Base-by-base conservation (phyloP, 2,329 filamentous ascomycete genomes). In the Calonectria montana region DNA sequence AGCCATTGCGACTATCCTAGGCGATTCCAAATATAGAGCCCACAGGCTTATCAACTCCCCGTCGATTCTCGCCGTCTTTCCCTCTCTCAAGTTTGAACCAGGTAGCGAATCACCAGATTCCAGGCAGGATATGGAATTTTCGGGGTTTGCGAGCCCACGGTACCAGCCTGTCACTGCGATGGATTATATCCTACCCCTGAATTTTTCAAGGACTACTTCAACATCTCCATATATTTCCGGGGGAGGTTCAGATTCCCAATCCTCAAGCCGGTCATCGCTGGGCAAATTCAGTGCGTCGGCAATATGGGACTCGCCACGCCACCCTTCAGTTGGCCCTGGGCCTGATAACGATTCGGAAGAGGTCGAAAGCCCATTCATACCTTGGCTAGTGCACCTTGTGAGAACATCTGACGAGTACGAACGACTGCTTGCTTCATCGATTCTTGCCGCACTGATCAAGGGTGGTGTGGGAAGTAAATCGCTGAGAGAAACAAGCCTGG, bases 21-120 rank as follows among this genome's bases (percentile, higher is more conserved):
- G 92, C 72, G 91, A 94, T 77, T 98, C 96, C 0, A 93, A 92
- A 76, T 94, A 93, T 82, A 91, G 95, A 67, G 92, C 94, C 12
- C 92, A 92, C 74, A 90, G 94, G 77, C 88, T 94, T 61, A 83
- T 93, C 50, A 92, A 90, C 71, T 93, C 93, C 1, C 92, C 92
- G 2, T 88, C 91, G 0, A 90, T 95, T 47, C 84, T 94, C 68
- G 90, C 92, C 23, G 89, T 94, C 13, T 94, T 95, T 72, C 92
- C 92, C 2, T 87, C 87, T 50, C 83, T 89, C 45, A 88, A 89
- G 50, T 89, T 90, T 65, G 83, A 87, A 1, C 84, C 86, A 8
- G 83, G 81, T 2, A 87, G 87, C 65, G 85, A 88, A 69, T 83
- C 87, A 37, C 86, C 84, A 64, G 84, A 86, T 3, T 86, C 88